Evolutionary conservation across 1,284 basidiomycete genomes (phyloP), one percentile per base, ranked within the genome.

Genomic region (Cutaneotrichosporon sp.): DNA sequence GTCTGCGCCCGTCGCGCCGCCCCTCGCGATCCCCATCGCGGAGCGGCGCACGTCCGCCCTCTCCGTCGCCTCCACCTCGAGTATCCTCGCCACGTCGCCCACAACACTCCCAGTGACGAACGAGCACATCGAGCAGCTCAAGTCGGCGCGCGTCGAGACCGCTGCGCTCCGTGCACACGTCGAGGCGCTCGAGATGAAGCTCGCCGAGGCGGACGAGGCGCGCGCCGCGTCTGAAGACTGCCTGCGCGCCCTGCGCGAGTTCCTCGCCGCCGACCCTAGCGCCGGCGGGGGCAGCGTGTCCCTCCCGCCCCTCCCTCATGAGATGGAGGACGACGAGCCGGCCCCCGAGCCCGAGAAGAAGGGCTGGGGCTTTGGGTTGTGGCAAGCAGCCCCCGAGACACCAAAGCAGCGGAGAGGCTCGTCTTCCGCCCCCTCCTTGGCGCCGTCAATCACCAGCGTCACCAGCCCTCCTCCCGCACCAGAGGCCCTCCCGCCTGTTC

Each of bases 211-310:
- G 2, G 88, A 86, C 62, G 93, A 97, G 75, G 91, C 90, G 2
- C 84, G 87, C 49, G 87, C 90, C 70, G 93, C 93, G 9, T 90
- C 88, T n/a, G 92, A 97, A 67, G 85, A 84, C 2, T 94, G 91
- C 72, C 87, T 90, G 63, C 86, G 85, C 59, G 90, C 89, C 0
- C 80, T 97, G 36, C 84, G 92, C 42, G 89, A 88, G 59, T 97
- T 92, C 73, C 93, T 97, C 69, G 86, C 87, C 1, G 45, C 53
- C 14, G 67, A 62, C 11, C 55, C 66, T 62, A 62, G 65, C 56
- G 65, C 60, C 38, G 65, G 54, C 8, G 69, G 47, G 7, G 58
- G 54, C 27, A 43, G 58, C n/a, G 34, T 63, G 20, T 31, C 31
- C 25, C 78, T 87, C 11, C 86, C 87, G 7, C 86, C 85, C 3